Percentiles rank a stretch among this genome's conserved stretches.
phyloP scores from a whole-genome alignment of 192 early-diverging fungal genomes.

The Cladochytrium replicatum region DNA sequence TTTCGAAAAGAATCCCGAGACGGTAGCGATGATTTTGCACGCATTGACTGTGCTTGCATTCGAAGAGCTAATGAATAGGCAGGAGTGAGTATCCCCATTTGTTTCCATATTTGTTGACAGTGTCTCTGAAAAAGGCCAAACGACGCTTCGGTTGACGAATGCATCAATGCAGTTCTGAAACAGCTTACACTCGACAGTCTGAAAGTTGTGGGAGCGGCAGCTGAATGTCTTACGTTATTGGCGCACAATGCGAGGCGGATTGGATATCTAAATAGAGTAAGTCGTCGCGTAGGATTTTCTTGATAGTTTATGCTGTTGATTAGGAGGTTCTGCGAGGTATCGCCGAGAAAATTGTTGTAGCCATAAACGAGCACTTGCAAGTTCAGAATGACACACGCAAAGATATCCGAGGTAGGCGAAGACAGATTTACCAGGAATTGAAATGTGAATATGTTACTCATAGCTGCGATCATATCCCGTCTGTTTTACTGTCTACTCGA shows the following conservation, averaged over 20 bases:
- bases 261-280: conserved; percentile 46
- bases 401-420: conserved; percentile 28
- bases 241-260: conserved; percentile 44
- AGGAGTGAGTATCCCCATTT: conserved; percentile 13
- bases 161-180: conserved; percentile 52
- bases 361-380: conserved; percentile 58
- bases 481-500: conserved; percentile 59
- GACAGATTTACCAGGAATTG: background rate
- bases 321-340: conserved; percentile 35
- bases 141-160: conserved; percentile 42
- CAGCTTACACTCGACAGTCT: conserved; percentile 54
- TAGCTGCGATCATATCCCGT: conserved; percentile 51
- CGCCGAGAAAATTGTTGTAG: conserved; percentile 53
- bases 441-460: conserved; percentile 17
- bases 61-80: conserved; percentile 31
- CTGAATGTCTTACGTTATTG: conserved; percentile 53
- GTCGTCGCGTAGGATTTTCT: background rate
- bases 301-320: conserved; percentile 1
- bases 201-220: conserved; percentile 48
- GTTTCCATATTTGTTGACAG: conserved; percentile 7
- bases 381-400: conserved; percentile 29
- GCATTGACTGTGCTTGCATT: conserved; percentile 18
- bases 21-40: conserved; percentile 27
- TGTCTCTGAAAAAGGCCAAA: conserved; percentile 14
- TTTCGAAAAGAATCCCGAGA: conserved; percentile 17